Conservation (phyloP, 257 asterid species). For the Solanum sparsipilum region DNA sequence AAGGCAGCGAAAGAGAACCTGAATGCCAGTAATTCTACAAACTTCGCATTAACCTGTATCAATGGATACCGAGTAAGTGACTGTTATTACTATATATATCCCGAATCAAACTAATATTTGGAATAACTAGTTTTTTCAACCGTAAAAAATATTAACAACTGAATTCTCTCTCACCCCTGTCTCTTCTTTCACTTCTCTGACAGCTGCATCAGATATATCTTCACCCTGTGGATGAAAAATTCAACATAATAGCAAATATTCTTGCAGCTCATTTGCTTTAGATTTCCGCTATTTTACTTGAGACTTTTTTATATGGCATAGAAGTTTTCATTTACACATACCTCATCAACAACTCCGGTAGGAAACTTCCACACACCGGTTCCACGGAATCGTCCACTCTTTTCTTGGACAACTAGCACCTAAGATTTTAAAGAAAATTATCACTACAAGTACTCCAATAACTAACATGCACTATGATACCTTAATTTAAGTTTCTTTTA, state of each 20-base stretch:
- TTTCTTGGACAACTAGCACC: conserved; percentile 94
- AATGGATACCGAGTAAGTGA: neutral
- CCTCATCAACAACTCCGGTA: conserved; percentile 98
- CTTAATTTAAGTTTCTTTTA: neutral
- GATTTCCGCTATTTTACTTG: neutral
- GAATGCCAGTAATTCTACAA: conserved; percentile 77
- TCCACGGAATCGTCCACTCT: conserved; percentile 65
- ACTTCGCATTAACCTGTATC: conserved; percentile 65
- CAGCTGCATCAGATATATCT: conserved; percentile 89
- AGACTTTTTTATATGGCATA: neutral
- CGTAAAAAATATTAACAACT: neutral
- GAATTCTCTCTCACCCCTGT: conserved; percentile 65
- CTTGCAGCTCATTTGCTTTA: neutral
- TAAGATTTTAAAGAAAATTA: neutral
- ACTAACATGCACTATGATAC: neutral
- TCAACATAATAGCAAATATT: neutral
- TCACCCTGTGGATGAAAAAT: conserved; percentile 52
- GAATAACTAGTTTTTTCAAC: neutral
- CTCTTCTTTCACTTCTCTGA: conserved; percentile 97
- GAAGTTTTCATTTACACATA: conserved; percentile 14
- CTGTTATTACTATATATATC: neutral
- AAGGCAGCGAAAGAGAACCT: conserved; percentile 32
- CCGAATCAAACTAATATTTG: neutral
- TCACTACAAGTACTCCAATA: neutral
- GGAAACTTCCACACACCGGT: conserved; percentile 91